Conservation (phyloP, 306 rosid species). For the Glycine soja region DNA sequence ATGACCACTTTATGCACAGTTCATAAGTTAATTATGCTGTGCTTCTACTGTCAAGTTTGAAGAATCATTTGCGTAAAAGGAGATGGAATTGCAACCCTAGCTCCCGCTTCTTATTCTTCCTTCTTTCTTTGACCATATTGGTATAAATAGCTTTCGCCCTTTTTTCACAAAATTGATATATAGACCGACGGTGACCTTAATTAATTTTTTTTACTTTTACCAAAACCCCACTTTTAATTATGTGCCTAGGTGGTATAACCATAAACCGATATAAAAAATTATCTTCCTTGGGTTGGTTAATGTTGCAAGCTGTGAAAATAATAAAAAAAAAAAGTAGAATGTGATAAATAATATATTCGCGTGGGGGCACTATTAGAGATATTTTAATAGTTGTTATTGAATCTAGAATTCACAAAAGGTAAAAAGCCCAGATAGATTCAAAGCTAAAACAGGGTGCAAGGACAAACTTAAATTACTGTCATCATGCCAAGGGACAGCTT, state of each 20-base stretch:
- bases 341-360: background rate
- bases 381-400: constrained; percentile 48
- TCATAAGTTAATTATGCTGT: constrained; percentile 36
- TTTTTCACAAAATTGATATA: background rate
- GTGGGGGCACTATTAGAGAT: constrained; percentile 41
- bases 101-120: constrained; percentile 30
- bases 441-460: constrained; percentile 44
- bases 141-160: constrained; percentile 24
- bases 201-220: constrained; percentile 5
- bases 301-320: background rate
- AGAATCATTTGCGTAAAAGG: constrained; percentile 46
- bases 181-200: constrained; percentile 13
- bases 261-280: constrained; percentile 25
- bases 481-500: constrained; percentile 53
- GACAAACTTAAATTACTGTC: constrained; percentile 59
- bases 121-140: constrained; percentile 37
- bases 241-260: constrained; percentile 28
- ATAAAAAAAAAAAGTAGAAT: background rate
- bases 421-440: constrained; percentile 49
- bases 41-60: constrained; percentile 39
- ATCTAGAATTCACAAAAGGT: constrained; percentile 45
- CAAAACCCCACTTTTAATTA: background rate
- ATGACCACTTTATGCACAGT: constrained; percentile 40
- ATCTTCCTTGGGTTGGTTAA: constrained; percentile 31
- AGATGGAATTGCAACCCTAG: constrained; percentile 44